Evolutionary conservation across 2,329 filamentous ascomycete genomes (phyloP).

Genomic region (Pezicula rhizophila): DNA sequence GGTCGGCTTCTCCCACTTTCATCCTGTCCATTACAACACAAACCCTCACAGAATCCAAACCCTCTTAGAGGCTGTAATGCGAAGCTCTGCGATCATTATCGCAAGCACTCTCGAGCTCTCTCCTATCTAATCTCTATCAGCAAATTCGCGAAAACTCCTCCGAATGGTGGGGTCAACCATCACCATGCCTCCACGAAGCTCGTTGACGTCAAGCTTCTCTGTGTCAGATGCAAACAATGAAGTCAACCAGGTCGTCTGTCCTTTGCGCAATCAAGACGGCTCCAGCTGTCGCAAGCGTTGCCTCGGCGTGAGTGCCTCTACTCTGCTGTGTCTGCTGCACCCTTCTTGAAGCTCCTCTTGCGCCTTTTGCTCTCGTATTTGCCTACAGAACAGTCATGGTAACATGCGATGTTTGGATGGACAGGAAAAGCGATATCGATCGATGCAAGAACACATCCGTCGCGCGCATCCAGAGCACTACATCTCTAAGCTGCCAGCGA

Average conservation of each 20-base stretch:
- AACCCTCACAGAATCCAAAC: neutral
- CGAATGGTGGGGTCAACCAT: conserved; percentile 51
- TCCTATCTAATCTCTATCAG: conserved; percentile 1
- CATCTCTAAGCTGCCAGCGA: conserved; percentile 94
- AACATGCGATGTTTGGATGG: conserved; percentile 22
- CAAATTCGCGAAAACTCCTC: neutral
- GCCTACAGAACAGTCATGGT: conserved; percentile 25
- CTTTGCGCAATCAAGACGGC: conserved; percentile 90
- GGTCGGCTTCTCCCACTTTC: neutral
- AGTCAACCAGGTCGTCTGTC: conserved; percentile 97
- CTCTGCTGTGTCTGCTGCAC: conserved; percentile 23
- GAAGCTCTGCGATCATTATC: conserved; percentile 6
- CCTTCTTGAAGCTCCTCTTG: conserved; percentile 20
- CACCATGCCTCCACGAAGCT: conserved; percentile 79
- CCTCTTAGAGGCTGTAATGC: conserved; percentile 7
- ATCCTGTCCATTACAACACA: neutral
- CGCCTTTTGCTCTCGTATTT: conserved; percentile 15
- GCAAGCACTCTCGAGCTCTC: conserved; percentile 10
- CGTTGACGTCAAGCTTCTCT: conserved; percentile 84
- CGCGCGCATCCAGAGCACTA: conserved; percentile 95
- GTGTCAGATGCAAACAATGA: conserved; percentile 90
- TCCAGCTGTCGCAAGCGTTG: conserved; percentile 97
- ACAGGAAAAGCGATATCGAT: conserved; percentile 92
- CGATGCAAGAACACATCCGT: conserved; percentile 99
- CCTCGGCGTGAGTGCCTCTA: conserved; percentile 75